Evolutionary conservation across 352 stramenopile genomes (phyloP).

Genomic region (Blastocystis sp.): DNA sequence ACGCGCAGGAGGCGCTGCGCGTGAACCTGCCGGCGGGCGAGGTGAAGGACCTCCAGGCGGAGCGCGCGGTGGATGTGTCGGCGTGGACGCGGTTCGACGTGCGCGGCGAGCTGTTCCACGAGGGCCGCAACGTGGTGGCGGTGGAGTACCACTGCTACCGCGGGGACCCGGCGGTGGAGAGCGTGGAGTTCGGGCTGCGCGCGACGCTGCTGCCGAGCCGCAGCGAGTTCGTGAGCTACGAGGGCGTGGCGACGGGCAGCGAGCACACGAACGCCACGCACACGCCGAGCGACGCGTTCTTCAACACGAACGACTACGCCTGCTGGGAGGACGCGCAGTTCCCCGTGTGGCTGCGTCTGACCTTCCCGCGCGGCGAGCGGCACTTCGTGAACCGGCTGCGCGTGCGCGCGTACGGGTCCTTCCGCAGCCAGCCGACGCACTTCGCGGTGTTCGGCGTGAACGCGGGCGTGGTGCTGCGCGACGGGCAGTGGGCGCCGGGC

Average conservation of each 20-base stretch:
- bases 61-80: not conserved
- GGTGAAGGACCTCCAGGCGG: not conserved
- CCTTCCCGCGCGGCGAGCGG: not conserved
- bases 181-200: not conserved
- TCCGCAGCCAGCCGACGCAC: not conserved
- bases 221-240: not conserved
- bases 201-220: too few relatives aligned
- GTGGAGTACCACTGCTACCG: not conserved
- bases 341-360: not conserved
- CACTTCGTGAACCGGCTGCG: not conserved
- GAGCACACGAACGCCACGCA: not conserved
- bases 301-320: conserved; percentile 8
- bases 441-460: conserved; percentile 4
- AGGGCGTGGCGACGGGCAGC: not conserved
- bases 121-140: not conserved
- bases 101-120: not conserved
- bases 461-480: not conserved
- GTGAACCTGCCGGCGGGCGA: not conserved
- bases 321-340: not conserved
- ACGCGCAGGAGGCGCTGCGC: not conserved
- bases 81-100: not conserved
- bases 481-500: too few relatives aligned
- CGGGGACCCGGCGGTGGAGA: not conserved
- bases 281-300: not conserved
- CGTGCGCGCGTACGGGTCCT: not conserved